Evolutionary conservation across 2,329 filamentous ascomycete genomes (phyloP).

Genomic region (Cryphonectria carpinicola): DNA sequence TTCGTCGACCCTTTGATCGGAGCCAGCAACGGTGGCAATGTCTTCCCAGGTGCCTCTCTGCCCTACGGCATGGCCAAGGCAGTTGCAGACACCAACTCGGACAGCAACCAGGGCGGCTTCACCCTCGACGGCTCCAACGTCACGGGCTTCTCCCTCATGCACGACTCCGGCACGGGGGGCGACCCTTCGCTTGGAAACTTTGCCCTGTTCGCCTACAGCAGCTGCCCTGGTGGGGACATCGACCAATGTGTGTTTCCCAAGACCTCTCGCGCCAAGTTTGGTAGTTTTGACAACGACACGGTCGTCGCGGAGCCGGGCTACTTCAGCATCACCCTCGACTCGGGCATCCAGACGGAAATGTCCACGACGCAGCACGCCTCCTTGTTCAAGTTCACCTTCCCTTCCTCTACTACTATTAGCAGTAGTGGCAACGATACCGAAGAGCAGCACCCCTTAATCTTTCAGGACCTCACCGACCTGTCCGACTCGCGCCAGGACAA

Average conservation of each 20-base stretch:
- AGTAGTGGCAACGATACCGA: slow-evolving; percentile 39
- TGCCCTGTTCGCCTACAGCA: slow-evolving; percentile 68
- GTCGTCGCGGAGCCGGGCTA: slow-evolving; percentile 66
- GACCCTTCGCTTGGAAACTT: slow-evolving; percentile 73
- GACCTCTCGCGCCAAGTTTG: slow-evolving; percentile 43
- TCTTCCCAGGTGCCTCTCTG: slow-evolving; percentile 48
- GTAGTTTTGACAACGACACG: slow-evolving; percentile 52
- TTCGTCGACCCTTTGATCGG: slow-evolving; percentile 47
- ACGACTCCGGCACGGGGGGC: slow-evolving; percentile 62
- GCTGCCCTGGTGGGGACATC: slow-evolving; percentile 64
- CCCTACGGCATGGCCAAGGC: slow-evolving; percentile 60
- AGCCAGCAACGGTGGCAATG: slow-evolving; percentile 46
- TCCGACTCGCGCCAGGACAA: slow-evolving; percentile 63
- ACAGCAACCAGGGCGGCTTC: slow-evolving; percentile 61
- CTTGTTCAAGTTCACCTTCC: slow-evolving; percentile 69
- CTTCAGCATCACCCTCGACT: slow-evolving; percentile 64
- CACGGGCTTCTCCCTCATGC: slow-evolving; percentile 60
- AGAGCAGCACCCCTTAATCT: slow-evolving; percentile 58
- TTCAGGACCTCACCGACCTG: slow-evolving; percentile 69
- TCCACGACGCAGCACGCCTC: slow-evolving; percentile 68
- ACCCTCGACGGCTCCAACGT: slow-evolving; percentile 54
- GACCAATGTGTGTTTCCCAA: slow-evolving; percentile 65
- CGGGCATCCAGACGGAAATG: slow-evolving; percentile 66
- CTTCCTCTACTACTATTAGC: slow-evolving; percentile 43
- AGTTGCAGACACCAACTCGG: slow-evolving; percentile 57